phyloP scores from a whole-genome alignment of 2,329 filamentous ascomycete genomes.

The Hirsutella thompsonii region DNA sequence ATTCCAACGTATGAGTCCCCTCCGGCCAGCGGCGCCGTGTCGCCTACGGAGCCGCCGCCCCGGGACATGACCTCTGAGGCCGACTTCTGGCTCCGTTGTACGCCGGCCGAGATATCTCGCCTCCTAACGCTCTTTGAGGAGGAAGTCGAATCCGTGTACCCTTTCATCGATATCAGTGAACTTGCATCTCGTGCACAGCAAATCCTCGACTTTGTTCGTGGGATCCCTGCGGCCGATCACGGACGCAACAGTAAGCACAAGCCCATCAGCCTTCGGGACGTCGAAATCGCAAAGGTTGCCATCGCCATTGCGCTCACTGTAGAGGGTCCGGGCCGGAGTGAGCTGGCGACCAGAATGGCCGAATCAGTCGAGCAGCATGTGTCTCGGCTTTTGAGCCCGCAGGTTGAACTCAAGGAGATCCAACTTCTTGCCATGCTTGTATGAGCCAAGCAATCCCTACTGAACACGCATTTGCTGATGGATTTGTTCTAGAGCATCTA shows the following conservation, averaged over 20 bases:
- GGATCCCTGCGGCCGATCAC: not conserved
- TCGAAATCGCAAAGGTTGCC: conserved; percentile 20
- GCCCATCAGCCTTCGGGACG: conserved; percentile 11
- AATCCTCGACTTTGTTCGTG: conserved; percentile 13
- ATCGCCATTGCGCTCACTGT: conserved; percentile 19
- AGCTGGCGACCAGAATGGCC: conserved; percentile 14
- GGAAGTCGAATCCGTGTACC: conserved; percentile 24
- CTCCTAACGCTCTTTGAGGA: conserved; percentile 24
- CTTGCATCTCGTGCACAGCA: conserved; percentile 12
- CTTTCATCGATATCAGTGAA: conserved; percentile 17
- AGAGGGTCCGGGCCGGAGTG: conserved; percentile 17
- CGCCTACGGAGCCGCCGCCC: conserved; percentile 6
- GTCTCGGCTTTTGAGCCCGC: conserved; percentile 13
- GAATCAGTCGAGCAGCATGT: conserved; percentile 16
- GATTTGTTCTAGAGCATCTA: conserved; percentile 20
- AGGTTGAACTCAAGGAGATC: conserved; percentile 20
- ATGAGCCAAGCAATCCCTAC: not conserved
- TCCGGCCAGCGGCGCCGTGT: conserved; percentile 12
- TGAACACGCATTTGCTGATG: not conserved
- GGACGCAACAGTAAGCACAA: not conserved
- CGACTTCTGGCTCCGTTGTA: conserved; percentile 12
- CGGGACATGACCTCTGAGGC: conserved; percentile 4
- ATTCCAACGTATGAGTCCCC: conserved; percentile 15
- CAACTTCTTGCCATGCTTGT: conserved; percentile 19
- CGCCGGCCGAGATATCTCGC: conserved; percentile 14